A percentile compares a stretch with the other conserved stretches of the same genome.
Conservation (phyloP, 805 yeast species). For the Yamadazyma endophytica region DNA sequence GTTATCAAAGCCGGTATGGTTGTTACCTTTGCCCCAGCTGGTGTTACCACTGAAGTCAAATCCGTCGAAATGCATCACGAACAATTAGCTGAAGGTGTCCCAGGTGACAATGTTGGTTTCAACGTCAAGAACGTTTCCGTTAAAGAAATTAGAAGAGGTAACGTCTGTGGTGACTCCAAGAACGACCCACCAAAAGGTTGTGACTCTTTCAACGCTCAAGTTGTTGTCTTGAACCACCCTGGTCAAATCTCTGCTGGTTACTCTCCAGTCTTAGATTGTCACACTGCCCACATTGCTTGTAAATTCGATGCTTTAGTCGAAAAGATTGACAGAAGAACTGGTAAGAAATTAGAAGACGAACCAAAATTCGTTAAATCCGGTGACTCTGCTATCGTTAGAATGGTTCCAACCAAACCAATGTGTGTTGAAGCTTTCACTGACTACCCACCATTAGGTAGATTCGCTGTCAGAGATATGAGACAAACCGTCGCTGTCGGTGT, state of each 20-base stretch:
- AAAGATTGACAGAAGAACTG: conserved; percentile 80
- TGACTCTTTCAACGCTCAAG: conserved; percentile 81
- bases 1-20: conserved; percentile 88
- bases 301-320: conserved; percentile 73
- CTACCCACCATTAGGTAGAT: conserved; percentile 44
- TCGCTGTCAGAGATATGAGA: conserved; percentile 97
- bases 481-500: conserved; percentile 99
- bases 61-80: conserved; percentile 88
- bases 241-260: conserved; percentile 90
- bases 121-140: conserved; percentile 88
- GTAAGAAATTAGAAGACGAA: conserved; percentile 29
- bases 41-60: conserved; percentile 86
- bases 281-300: conserved; percentile 93
- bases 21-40: conserved; percentile 86
- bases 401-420: conserved; percentile 43
- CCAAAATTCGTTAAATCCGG: conserved; percentile 31
- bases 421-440: conserved; percentile 42
- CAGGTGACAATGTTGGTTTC: conserved; percentile 91
- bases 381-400: conserved; percentile 32
- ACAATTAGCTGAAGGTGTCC: conserved; percentile 71
- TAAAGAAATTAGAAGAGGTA: conserved; percentile 88
- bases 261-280: conserved; percentile 88
- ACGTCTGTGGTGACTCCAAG: conserved; percentile 88
- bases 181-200: conserved; percentile 81
- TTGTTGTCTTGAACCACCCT: conserved; percentile 85